These are phyloP conservation scores for Aspergillus tubingensis DNA, from an alignment of 2,329 filamentous ascomycete species.

Conservation along the genomic window DNA sequence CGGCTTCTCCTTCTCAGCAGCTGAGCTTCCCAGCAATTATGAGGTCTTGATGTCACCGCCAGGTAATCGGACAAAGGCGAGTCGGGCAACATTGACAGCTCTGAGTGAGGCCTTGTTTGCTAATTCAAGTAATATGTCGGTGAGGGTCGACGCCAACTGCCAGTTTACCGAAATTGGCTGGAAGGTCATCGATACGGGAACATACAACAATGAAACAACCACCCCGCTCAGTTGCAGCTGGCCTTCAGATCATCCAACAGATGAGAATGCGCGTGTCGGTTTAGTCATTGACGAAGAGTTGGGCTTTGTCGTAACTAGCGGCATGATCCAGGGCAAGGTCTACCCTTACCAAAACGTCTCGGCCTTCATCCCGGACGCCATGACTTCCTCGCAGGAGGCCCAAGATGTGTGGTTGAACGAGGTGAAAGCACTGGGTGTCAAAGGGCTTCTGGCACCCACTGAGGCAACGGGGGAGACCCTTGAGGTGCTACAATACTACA, in stretches of 20 bases:
- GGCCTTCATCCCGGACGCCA: constrained; percentile 1
- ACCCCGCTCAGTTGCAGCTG: background rate
- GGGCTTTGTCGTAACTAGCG: background rate
- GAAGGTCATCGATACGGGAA: background rate
- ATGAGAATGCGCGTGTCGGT: background rate
- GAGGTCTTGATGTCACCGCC: background rate
- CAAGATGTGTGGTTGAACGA: background rate
- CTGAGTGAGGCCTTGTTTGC: background rate
- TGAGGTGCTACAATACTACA: background rate
- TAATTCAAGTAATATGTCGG: background rate
- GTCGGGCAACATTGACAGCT: background rate
- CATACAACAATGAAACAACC: background rate
- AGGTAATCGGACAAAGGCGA: background rate
- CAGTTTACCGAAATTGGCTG: constrained; percentile 2
- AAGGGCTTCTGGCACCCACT: background rate
- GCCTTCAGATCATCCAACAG: background rate
- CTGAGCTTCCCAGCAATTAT: background rate
- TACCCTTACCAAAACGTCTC: background rate
- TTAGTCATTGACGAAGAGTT: background rate
- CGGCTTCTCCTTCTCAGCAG: background rate
- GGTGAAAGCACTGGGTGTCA: background rate
- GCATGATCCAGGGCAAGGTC: background rate
- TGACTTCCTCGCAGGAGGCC: background rate
- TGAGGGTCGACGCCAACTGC: background rate
- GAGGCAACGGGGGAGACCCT: background rate